phyloP scores from a whole-genome alignment of 768 basidiomycete genomes.

The Rhodotorula sphaerocarpa region DNA sequence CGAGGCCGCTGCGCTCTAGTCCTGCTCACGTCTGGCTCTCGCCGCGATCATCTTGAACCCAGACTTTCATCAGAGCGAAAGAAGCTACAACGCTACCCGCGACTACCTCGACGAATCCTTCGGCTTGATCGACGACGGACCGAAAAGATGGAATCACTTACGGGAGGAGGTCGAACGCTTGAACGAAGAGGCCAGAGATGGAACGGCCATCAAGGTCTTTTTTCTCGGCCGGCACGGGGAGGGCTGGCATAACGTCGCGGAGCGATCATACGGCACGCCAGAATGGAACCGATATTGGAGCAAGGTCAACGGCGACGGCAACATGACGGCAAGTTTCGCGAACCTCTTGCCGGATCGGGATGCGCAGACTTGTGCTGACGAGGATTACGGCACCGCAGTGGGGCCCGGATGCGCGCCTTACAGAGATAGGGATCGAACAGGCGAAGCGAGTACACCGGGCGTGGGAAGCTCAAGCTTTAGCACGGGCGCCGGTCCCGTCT shows the following conservation, averaged over 20 bases:
- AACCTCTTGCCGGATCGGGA: no score
- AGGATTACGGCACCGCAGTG: no score
- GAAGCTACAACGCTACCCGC: background rate
- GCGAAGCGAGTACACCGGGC: constrained; percentile 29
- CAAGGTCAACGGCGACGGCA: constrained; percentile 34
- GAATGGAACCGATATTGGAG: constrained; percentile 40
- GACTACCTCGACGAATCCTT: constrained; percentile 17
- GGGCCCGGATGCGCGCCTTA: constrained; percentile 40
- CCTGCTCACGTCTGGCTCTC: no score
- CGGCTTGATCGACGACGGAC: constrained; percentile 20
- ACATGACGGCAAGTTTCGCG: constrained; percentile 33
- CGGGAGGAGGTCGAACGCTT: constrained; percentile 22
- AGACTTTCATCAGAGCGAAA: constrained; percentile 25
- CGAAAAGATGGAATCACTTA: constrained; percentile 34
- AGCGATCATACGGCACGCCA: constrained; percentile 30
- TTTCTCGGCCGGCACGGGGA: constrained; percentile 38
- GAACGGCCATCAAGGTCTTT: constrained; percentile 40
- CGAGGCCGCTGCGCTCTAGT: no score
- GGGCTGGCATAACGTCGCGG: constrained; percentile 37
- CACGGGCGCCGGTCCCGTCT: constrained; percentile 36
- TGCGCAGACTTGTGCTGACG: no score
- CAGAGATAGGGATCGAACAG: constrained; percentile 32
- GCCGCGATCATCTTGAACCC: background rate
- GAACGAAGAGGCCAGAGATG: constrained; percentile 30
- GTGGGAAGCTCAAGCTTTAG: constrained; percentile 26